Evolutionary conservation across 805 yeast genomes (phyloP).

Genomic region (Debaryomyces hansenii): DNA sequence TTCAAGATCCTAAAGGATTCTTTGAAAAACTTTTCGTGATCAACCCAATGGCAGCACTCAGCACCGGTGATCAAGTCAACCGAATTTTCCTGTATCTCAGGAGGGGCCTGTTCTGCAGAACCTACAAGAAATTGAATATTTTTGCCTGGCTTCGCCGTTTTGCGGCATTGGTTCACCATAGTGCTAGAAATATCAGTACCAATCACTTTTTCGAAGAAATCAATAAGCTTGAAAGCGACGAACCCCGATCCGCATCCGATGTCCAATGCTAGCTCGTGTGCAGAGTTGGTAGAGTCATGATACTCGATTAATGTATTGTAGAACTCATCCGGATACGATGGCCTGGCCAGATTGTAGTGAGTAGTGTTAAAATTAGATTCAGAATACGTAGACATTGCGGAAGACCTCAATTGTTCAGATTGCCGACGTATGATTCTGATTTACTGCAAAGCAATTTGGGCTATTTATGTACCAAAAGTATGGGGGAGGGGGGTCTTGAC

Average conservation of each 20-base stretch:
- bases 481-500: too few relatives aligned
- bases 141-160: constrained; percentile 10
- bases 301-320: constrained; percentile 15
- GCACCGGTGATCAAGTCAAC: constrained; percentile 77
- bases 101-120: constrained; percentile 27
- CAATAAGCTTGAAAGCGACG: constrained; percentile 55
- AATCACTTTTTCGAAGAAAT: constrained; percentile 47
- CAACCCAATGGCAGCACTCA: constrained; percentile 86
- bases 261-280: constrained; percentile 49
- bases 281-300: constrained; percentile 8
- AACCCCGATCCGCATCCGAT: constrained; percentile 83
- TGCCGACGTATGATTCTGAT: not conserved
- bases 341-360: constrained; percentile 60
- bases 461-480: too few relatives aligned
- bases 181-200: constrained; percentile 54
- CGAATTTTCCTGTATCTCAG: constrained; percentile 17
- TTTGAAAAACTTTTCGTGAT: constrained; percentile 51
- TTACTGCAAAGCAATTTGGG: too few relatives aligned
- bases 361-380: constrained; percentile 50
- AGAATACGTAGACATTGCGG: constrained; percentile 63
- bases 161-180: constrained; percentile 23
- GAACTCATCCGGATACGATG: constrained; percentile 54
- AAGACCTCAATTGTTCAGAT: not conserved
- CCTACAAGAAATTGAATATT: constrained; percentile 21
- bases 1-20: constrained; percentile 52